Base-by-base conservation (phyloP, 140 eudicot species). In the Cichorium intybus region DNA sequence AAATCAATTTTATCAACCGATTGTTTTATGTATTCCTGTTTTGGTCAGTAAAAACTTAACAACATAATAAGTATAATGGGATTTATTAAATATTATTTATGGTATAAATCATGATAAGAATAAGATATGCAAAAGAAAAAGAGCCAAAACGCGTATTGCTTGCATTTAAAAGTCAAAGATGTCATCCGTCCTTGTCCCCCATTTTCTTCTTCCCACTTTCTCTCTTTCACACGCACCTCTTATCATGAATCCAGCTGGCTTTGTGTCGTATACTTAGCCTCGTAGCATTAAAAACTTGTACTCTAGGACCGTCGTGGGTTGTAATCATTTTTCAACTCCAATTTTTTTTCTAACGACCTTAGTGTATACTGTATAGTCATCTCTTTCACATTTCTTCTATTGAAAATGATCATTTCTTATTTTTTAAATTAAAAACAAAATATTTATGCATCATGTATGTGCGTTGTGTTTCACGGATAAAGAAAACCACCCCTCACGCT, bases 241-340 rank as follows among this genome's bases (percentile, higher is more conserved):
- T 8, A 56, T 68, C 56, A 56, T 68, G 66, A 68, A 27, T 68
- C 66, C 74, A 68, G 57, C 74, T 68, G 66, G 21, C 64, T 68
- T 41, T 41, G 5, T 24, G 11, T 15, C 20, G 29, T 24, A 62
- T 16, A 33, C 27, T 39, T 6, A 10, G 29, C 7, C 12, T 22
- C 24, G 14, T 56, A n/a, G 46, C 47, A 31, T 3, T 58, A 58
- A 31, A 33, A 34, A 39, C 46, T 39, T 39, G 46, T 39, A 39
- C 46, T 2, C 16, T 6, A 39, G n/a, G n/a, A 11, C 17, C 31
- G 31, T 27, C n/a, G n/a, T n/a, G n/a, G n/a, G n/a, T n/a, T n/a
- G n/a, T n/a, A n/a, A n/a, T n/a, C n/a, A n/a, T n/a, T n/a, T n/a
- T n/a, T n/a, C n/a, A n/a, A n/a, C n/a, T n/a, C n/a, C n/a, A n/a